Evolutionary conservation across 2,329 filamentous ascomycete species (phyloP).

Genomic region (Rhinocladiella mackenziei): DNA sequence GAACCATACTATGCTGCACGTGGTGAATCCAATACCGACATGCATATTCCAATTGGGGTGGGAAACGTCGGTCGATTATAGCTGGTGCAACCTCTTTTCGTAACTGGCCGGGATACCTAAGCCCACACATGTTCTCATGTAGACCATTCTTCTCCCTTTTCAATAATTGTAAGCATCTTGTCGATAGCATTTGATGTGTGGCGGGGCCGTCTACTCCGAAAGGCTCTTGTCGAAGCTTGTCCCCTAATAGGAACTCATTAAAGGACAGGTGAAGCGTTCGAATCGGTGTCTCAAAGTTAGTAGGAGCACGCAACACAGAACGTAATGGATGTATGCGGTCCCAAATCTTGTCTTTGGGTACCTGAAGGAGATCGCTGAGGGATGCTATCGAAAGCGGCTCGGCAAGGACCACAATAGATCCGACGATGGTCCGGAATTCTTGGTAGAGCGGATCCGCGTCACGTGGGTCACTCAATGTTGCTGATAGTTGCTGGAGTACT

Average conservation of each 20-base stretch:
- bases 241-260: constrained; percentile 11
- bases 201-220: constrained; percentile 8
- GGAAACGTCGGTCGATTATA: constrained; percentile 20
- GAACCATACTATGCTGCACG: background rate
- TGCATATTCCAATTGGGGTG: constrained; percentile 29
- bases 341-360: background rate
- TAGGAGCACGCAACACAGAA: background rate
- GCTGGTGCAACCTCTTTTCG: constrained; percentile 3
- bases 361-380: background rate
- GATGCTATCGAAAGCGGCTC: constrained; percentile 9
- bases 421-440: constrained; percentile 11
- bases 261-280: constrained; percentile 15
- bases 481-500: constrained; percentile 2
- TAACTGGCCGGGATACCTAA: constrained; percentile 15
- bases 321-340: background rate
- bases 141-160: constrained; percentile 9
- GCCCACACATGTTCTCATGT: constrained; percentile 17
- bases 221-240: constrained; percentile 8
- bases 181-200: constrained; percentile 5
- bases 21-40: too few relatives aligned
- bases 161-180: constrained; percentile 11
- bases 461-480: background rate
- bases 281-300: background rate
- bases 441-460: constrained; percentile 1
- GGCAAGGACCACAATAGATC: constrained; percentile 9